Evolutionary conservation across 148 eudicot genomes (phyloP).

Genomic region (Rhododendron mucronatum): DNA sequence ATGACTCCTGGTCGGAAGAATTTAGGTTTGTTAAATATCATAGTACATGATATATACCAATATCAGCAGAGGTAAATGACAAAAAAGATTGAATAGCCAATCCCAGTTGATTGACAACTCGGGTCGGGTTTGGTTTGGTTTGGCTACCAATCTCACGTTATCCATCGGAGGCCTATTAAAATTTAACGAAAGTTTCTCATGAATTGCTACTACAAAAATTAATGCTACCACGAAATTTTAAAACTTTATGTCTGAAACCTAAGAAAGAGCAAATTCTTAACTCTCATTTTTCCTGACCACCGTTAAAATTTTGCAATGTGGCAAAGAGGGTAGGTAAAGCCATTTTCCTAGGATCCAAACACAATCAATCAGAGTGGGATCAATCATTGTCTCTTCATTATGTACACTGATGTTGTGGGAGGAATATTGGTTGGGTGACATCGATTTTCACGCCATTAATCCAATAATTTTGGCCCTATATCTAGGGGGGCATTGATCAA

Average conservation of each 20-base stretch:
- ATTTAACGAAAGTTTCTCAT: not conserved
- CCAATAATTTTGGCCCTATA: not conserved
- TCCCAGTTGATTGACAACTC: not conserved
- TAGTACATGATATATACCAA: not conserved
- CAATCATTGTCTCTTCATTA: not conserved
- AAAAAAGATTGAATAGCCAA: not conserved
- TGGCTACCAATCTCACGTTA: not conserved
- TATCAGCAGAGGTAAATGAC: not conserved
- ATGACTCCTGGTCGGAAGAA: not conserved
- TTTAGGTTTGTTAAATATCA: not conserved
- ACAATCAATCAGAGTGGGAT: not conserved
- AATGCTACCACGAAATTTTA: not conserved
- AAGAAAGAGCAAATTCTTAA: not conserved
- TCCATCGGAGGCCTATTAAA: not conserved
- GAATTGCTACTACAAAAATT: too few species aligned
- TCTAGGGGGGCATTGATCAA: not conserved
- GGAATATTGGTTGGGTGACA: not conserved
- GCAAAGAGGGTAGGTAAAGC: conserved; percentile 1
- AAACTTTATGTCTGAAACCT: too few species aligned
- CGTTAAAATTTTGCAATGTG: not conserved
- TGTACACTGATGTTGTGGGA: not conserved
- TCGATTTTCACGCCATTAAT: not conserved
- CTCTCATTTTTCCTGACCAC: not conserved
- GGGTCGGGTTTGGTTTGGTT: not conserved
- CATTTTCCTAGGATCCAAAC: conserved; percentile 6